These are phyloP conservation scores for Evernia prunastri DNA, from an alignment of 495 filamentous ascomycete genomes.

Conservation along the genomic window DNA sequence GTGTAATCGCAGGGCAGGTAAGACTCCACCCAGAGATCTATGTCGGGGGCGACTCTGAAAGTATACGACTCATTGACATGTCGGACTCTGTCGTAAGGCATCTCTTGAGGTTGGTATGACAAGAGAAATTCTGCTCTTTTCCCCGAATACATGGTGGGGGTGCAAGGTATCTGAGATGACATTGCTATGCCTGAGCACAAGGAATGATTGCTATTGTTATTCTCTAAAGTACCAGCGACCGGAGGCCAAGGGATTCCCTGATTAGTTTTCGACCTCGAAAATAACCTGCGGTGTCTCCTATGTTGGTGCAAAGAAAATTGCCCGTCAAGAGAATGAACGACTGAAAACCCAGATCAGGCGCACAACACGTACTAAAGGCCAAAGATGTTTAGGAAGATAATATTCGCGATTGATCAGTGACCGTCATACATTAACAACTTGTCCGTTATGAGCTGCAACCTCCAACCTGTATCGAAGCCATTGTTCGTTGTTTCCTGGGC, in stretches of 20 bases:
- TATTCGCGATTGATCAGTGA: background rate
- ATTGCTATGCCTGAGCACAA: background rate
- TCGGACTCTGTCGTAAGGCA: background rate
- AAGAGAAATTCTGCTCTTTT: background rate
- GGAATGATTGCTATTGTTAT: no score
- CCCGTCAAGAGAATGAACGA: background rate
- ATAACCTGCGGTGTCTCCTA: background rate
- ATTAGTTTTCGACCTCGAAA: background rate
- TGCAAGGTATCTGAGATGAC: background rate
- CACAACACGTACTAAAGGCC: background rate
- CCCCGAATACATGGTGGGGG: background rate
- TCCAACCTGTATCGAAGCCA: background rate
- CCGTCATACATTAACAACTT: background rate
- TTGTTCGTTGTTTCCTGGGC: background rate
- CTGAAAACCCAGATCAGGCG: background rate
- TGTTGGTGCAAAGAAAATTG: background rate
- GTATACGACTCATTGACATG: background rate
- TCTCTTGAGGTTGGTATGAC: background rate
- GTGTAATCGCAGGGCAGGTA: slow-evolving; percentile 1
- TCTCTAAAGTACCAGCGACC: background rate
- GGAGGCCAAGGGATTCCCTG: background rate
- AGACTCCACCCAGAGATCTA: background rate
- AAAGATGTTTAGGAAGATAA: background rate
- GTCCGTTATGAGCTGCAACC: background rate
- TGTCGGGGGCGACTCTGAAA: background rate